phyloP scores from a whole-genome alignment of 2,329 filamentous ascomycete species.

The Claviceps capensis region DNA sequence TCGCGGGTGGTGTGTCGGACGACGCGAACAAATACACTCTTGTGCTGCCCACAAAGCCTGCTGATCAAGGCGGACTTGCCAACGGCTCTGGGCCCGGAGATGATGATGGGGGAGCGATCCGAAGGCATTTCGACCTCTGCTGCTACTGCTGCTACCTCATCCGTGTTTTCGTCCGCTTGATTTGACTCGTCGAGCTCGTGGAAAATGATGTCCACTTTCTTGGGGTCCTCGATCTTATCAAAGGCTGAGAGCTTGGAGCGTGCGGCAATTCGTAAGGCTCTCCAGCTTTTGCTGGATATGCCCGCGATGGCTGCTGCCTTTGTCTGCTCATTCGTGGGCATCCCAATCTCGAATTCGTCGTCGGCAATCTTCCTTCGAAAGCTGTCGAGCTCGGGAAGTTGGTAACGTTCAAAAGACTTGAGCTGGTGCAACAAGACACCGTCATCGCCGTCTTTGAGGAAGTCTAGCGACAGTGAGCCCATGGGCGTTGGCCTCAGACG shows the following conservation, averaged over 20 bases:
- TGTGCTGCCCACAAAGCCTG: constrained; percentile 48
- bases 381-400: constrained; percentile 53
- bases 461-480: constrained; percentile 63
- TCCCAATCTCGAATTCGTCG: constrained; percentile 76
- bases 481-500: constrained; percentile 54
- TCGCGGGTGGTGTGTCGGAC: constrained; percentile 40
- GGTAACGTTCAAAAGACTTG: constrained; percentile 50
- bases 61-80: constrained; percentile 52
- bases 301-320: constrained; percentile 45
- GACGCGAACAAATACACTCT: constrained; percentile 49
- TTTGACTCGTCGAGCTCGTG: constrained; percentile 29
- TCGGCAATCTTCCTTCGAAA: constrained; percentile 63
- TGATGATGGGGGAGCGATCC: constrained; percentile 44
- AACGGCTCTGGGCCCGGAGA: constrained; percentile 49
- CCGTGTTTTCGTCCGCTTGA: constrained; percentile 22
- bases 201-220: constrained; percentile 50
- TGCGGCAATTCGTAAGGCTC: constrained; percentile 68
- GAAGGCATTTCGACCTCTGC: constrained; percentile 27
- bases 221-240: constrained; percentile 76
- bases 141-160: constrained; percentile 14
- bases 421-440: constrained; percentile 52
- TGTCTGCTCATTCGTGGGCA: constrained; percentile 52
- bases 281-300: constrained; percentile 84
- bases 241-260: constrained; percentile 62
- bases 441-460: constrained; percentile 55